phyloP scores from a whole-genome alignment of 305 asterid genomes.

The Solanum chacoense region DNA sequence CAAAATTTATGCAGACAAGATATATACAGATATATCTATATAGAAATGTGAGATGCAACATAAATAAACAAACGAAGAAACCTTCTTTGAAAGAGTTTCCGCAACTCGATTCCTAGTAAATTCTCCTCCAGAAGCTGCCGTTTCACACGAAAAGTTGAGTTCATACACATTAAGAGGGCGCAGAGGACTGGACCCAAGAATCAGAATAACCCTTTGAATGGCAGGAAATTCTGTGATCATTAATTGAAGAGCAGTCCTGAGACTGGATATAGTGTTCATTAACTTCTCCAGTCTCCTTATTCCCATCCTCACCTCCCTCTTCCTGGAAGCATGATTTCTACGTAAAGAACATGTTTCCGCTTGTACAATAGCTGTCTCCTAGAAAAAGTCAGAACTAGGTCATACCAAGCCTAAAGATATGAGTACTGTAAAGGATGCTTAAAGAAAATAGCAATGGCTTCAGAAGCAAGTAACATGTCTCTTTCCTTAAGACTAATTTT shows the following conservation, averaged over 20 bases:
- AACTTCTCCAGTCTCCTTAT: conserved; percentile 66
- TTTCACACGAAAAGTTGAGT: conserved; percentile 37
- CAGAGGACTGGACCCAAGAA: conserved; percentile 80
- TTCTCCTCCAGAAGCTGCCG: conserved; percentile 30
- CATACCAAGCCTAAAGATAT: background rate
- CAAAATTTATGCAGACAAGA: background rate
- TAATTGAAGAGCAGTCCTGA: conserved; percentile 56
- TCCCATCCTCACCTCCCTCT: conserved; percentile 77
- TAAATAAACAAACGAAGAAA: conserved; percentile 9
- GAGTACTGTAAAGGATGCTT: background rate
- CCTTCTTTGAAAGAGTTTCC: conserved; percentile 74
- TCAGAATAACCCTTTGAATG: conserved; percentile 46
- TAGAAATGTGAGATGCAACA: background rate
- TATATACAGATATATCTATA: background rate
- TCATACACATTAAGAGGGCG: conserved; percentile 80
- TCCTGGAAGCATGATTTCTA: conserved; percentile 62
- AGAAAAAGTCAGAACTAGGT: background rate
- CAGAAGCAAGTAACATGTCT: background rate
- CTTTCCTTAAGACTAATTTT: background rate
- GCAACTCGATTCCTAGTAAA: conserved; percentile 45
- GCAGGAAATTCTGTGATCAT: conserved; percentile 47
- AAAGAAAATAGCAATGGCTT: background rate
- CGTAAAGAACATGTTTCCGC: conserved; percentile 40
- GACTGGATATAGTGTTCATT: conserved; percentile 42
- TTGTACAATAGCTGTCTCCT: conserved; percentile 53